These are phyloP conservation scores for Suillus weaverae DNA, from an alignment of 768 basidiomycete genomes.

Conservation along the genomic window DNA sequence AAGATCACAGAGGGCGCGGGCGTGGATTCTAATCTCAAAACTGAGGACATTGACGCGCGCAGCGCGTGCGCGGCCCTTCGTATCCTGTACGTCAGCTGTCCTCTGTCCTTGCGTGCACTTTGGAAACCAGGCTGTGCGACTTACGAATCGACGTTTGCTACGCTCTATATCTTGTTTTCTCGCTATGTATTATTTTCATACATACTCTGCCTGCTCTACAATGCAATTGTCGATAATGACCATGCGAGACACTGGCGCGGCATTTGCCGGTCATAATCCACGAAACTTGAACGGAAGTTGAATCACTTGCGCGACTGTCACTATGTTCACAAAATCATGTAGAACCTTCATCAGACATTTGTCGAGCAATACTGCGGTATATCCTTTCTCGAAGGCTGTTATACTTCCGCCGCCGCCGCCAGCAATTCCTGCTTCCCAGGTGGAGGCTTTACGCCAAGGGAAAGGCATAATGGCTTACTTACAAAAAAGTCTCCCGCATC, in stretches of 20 bases:
- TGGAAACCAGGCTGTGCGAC: slow-evolving; percentile 7
- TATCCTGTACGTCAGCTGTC: slow-evolving; percentile 13
- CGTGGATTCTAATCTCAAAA: slow-evolving; percentile 55
- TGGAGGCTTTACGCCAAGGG: slow-evolving; percentile 55
- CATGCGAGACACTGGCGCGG: slow-evolving; percentile 11
- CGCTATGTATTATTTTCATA: slow-evolving; percentile 16
- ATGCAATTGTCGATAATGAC: slow-evolving; percentile 32
- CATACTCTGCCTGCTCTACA: slow-evolving; percentile 18
- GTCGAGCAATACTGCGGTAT: slow-evolving; percentile 33
- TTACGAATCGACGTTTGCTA: slow-evolving; percentile 10
- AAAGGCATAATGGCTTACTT: slow-evolving; percentile 81
- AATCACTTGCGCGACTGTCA: not conserved
- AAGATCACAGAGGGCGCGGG: slow-evolving; percentile 58
- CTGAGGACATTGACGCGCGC: slow-evolving; percentile 9
- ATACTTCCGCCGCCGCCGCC: slow-evolving; percentile 51
- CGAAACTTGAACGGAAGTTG: not conserved
- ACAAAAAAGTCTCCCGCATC: slow-evolving; percentile 59
- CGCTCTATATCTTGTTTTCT: slow-evolving; percentile 6
- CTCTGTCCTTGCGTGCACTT: slow-evolving; percentile 10
- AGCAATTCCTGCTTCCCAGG: slow-evolving; percentile 34
- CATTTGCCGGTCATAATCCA: not conserved
- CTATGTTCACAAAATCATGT: slow-evolving; percentile 16
- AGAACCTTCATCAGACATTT: slow-evolving; percentile 21
- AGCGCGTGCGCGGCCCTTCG: slow-evolving; percentile 17
- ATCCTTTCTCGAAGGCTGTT: slow-evolving; percentile 76